A percentile compares a stretch with the other conserved stretches of the same genome.
Evolutionary conservation across 2,329 filamentous ascomycete species (phyloP).

Genomic region (Ophiostoma tasmaniense): DNA sequence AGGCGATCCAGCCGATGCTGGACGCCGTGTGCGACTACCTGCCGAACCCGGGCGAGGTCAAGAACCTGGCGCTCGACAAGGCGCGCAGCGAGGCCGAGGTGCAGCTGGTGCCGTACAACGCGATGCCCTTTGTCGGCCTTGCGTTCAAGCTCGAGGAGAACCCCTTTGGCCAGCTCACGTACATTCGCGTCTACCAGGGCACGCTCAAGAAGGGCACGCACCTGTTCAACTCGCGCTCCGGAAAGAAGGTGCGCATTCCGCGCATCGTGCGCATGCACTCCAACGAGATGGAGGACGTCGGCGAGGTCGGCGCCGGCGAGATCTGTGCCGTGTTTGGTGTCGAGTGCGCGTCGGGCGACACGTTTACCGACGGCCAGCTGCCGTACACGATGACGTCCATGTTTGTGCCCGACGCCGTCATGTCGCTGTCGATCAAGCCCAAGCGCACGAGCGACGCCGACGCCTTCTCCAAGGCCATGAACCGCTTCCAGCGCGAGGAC

Average conservation of each 20-base stretch:
- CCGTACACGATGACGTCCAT: conserved; percentile 97
- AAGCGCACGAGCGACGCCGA: conserved; percentile 86
- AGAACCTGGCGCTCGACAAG: conserved; percentile 82
- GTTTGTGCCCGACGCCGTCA: conserved; percentile 96
- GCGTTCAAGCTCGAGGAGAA: conserved; percentile 99
- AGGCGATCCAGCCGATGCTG: conserved; percentile 88
- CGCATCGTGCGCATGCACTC: conserved; percentile 99
- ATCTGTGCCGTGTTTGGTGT: conserved; percentile 98
- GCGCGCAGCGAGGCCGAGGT: conserved; percentile 69
- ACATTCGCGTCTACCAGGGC: conserved; percentile 97
- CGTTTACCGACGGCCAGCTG: conserved; percentile 87
- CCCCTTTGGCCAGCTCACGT: conserved; percentile 96
- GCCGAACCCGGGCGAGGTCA: conserved; percentile 80
- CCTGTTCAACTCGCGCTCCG: conserved; percentile 85
- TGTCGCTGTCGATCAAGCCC: conserved; percentile 93
- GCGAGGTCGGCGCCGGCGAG: conserved; percentile 87
- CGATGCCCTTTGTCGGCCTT: conserved; percentile 85
- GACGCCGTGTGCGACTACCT: conserved; percentile 95
- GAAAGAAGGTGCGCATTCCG: conserved; percentile 94
- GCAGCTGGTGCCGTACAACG: conserved; percentile 86
- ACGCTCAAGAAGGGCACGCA: conserved; percentile 79
- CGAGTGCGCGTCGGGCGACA: conserved; percentile 95
- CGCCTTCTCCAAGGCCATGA: conserved; percentile 98
- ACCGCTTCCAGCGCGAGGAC: conserved; percentile 95
- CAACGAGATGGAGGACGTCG: conserved; percentile 97